Evolutionary conservation across 192 early-diverging fungal genomes (phyloP), one percentile per base, ranked within the genome.

Genomic region (Umbelopsis sp.): DNA sequence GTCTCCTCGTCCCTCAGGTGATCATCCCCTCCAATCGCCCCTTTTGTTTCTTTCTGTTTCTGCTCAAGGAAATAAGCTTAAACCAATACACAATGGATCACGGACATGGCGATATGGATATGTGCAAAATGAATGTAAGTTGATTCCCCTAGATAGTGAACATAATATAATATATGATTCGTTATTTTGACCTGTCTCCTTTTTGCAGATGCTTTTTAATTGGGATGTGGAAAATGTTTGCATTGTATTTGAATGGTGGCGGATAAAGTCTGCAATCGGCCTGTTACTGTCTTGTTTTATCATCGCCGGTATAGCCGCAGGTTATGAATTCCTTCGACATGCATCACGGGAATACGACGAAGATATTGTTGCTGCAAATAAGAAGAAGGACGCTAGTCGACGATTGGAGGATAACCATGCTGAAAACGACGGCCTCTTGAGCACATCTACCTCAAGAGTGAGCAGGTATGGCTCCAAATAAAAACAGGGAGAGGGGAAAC

Each of bases 211-310:
- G 92, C 69, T 90, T 1, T 87, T 94, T 72, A 94, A 92, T 75
- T 94, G 91, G 91, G 79, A 84, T 67, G 88, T 85, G 3, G 81
- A 91, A 69, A 89, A 92, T 77, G 86, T 90, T 3, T 94, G 92
- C 49, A 83, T 94, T n/a, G 77, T 94, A 21, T 92, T 92, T 74
- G 82, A 86, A 72, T 92, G 86, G 72, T 94, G 91, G 92, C 88
- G 85, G 65, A 85, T 92, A 67, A 80, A 89, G 56, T 84, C 83
- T 3, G 71, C 73, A 21, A 43, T 80, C 17, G 81, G 79, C 22
- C 79, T 94, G 20, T 66, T 90, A 12, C n/a, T 91, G 4, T 87
- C 92, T 8, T 90, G 86, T 36, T 68, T 86, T 0, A 75, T 84
- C 0, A 84, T 94, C 24, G 77, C 79, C 45, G 67, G 45, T 24